Evolutionary conservation across 1,139 yeast genomes (phyloP).

Genomic region (Suhomyces guaymorum): DNA sequence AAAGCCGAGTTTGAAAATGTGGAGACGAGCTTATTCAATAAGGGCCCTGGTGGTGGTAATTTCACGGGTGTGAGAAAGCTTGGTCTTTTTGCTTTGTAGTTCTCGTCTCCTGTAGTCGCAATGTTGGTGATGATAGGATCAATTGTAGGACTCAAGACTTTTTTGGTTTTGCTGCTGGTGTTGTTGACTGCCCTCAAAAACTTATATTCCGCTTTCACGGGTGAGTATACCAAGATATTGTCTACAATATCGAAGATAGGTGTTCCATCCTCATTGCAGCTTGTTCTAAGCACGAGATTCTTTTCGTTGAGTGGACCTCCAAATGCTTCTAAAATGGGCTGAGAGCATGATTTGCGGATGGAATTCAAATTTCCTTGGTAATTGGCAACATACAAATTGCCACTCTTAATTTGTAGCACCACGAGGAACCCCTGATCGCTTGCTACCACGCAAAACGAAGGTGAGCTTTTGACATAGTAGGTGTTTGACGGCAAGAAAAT

Average conservation of each 20-base stretch:
- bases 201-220: slow-evolving; percentile 38
- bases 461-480: slow-evolving; percentile 24
- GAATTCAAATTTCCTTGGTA: slow-evolving; percentile 21
- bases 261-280: slow-evolving; percentile 33
- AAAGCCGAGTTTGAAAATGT: slow-evolving; percentile 54
- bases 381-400: slow-evolving; percentile 20
- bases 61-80: slow-evolving; percentile 43
- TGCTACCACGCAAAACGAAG: slow-evolving; percentile 25
- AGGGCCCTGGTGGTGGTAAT: slow-evolving; percentile 47
- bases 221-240: slow-evolving; percentile 52
- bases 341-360: slow-evolving; percentile 27
- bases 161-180: slow-evolving; percentile 8
- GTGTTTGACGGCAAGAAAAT: slow-evolving; percentile 1
- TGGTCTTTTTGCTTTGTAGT: slow-evolving; percentile 3
- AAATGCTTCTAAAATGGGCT: slow-evolving; percentile 19
- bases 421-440: slow-evolving; percentile 28
- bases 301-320: slow-evolving; percentile 21
- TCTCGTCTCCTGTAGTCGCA: background rate
- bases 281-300: slow-evolving; percentile 33
- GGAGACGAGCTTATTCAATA: slow-evolving; percentile 48
- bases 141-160: slow-evolving; percentile 4
- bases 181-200: slow-evolving; percentile 27
- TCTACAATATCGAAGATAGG: slow-evolving; percentile 55
- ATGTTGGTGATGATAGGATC: slow-evolving; percentile 17
- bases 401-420: slow-evolving; percentile 17